Base-by-base conservation (phyloP, 2,329 filamentous ascomycete genomes). In the Fusarium bulbicola region DNA sequence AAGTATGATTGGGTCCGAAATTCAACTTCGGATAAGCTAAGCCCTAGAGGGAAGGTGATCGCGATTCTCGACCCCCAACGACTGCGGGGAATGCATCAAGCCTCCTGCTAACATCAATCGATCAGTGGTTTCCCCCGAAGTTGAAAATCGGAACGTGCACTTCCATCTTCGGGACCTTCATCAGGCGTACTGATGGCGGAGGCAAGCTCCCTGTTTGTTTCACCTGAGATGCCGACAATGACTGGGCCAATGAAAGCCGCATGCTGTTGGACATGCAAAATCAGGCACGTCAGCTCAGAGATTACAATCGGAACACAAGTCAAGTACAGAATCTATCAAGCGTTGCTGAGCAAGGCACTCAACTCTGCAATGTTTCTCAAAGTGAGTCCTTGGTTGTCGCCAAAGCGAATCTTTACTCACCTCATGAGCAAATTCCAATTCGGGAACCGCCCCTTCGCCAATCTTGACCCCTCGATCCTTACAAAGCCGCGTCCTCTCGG, bases 281-380 rank as follows among this genome's bases (percentile, higher is more conserved):
- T 50, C 9, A 14, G 47, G 47, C 47, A 14, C 21, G 30, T 5
- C 30, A n/a, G 3, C 47, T 18, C 1, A 20, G 47, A 50, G 30
- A 24, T 11, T 2, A 7, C 6, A 24, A 34, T 34, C 15, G 1
- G 12, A 13, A 32, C 4, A 3, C 28, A 1, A 18, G 2, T 18
- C 28, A n/a, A 32, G 46, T 0, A 18, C 15, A 18, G 3, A 49
- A 11, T 16, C 21, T 10, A 10, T 9, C 28, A 1, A 24, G 5
- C 2, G 3, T 9, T 49, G 5, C 15, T 32, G 12, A 3, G n/a
- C 5, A 14, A 13, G 15, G 3, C 15, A 32, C 9, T 13, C 28
- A 18, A 5, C 0, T 3, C 21, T 1, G 5, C 0, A 18, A 32
- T 4, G 7, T 5, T 13, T 13, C 28, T 24, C 21, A 34, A 10